These are phyloP conservation scores for Tricholoma saponaceum DNA, from an alignment of 768 basidiomycete genomes.

Conservation along the genomic window DNA sequence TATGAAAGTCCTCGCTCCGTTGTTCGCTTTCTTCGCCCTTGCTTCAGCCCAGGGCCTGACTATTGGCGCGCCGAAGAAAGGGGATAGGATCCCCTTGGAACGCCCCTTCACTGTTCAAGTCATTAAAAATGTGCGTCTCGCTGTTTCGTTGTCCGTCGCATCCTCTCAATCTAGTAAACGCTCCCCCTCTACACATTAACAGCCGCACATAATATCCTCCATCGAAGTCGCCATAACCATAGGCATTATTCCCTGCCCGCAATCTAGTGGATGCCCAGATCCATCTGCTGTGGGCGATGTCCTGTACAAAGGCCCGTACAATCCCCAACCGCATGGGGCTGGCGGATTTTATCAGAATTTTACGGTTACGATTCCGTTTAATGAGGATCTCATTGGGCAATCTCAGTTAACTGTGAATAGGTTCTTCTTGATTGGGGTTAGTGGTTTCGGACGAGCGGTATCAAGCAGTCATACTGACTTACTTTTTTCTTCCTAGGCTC, in stretches of 20 bases:
- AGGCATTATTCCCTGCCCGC: background rate
- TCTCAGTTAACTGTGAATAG: background rate
- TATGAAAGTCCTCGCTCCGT: background rate
- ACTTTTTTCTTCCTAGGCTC: background rate
- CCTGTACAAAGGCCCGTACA: background rate
- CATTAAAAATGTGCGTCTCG: background rate
- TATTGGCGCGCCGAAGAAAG: background rate
- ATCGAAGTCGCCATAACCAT: background rate
- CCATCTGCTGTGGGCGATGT: background rate
- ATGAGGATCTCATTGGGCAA: background rate
- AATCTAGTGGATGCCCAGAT: background rate
- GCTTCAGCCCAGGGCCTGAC: background rate
- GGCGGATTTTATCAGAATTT: background rate
- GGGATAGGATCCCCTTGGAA: background rate
- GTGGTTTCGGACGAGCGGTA: background rate
- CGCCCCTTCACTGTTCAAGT: background rate
- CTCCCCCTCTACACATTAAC: background rate
- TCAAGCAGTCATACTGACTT: background rate
- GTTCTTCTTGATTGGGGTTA: constrained; percentile 6
- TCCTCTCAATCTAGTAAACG: background rate
- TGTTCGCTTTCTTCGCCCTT: background rate
- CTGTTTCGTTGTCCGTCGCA: background rate
- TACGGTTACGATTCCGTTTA: background rate
- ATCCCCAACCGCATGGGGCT: background rate
- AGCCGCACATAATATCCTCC: background rate